Conservation (phyloP, 225 moss, liverwort and hornwort genomes). For the Sphagnum contortum region DNA sequence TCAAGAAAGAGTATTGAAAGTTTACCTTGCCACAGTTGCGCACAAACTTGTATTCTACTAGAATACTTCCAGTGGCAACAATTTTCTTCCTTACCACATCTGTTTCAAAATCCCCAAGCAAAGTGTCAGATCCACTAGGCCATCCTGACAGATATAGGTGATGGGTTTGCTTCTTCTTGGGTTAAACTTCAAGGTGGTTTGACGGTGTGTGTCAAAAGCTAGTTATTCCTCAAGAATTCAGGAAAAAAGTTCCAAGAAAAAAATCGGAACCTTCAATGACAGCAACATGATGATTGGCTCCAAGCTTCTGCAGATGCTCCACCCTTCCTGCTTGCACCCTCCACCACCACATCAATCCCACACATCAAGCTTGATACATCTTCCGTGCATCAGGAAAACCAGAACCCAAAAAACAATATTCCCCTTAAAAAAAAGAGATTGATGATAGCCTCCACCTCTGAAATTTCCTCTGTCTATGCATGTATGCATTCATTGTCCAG, state of each 20-base stretch:
- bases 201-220: background rate
- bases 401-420: too few relatives aligned
- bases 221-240: background rate
- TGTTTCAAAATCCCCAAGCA: slow-evolving; percentile 16
- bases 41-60: slow-evolving; percentile 71
- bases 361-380: too few relatives aligned
- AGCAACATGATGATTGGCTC: slow-evolving; percentile 45
- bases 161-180: background rate
- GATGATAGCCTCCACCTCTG: too few relatives aligned
- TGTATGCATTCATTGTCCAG: too few relatives aligned
- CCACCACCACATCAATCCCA: background rate
- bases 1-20: background rate
- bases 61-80: slow-evolving; percentile 67
- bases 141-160: background rate
- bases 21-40: slow-evolving; percentile 78
- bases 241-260: background rate
- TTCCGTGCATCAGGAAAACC: too few relatives aligned
- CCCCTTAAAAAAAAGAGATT: too few relatives aligned
- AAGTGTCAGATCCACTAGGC: background rate
- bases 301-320: slow-evolving; percentile 50
- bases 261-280: slow-evolving; percentile 72
- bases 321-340: slow-evolving; percentile 45
- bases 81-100: slow-evolving; percentile 50
- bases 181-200: background rate
- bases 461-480: too few relatives aligned